Percentiles rank a stretch among this genome's conserved stretches.
phyloP scores from a whole-genome alignment of 2,329 filamentous ascomycete species.

The Cercospora sp. region DNA sequence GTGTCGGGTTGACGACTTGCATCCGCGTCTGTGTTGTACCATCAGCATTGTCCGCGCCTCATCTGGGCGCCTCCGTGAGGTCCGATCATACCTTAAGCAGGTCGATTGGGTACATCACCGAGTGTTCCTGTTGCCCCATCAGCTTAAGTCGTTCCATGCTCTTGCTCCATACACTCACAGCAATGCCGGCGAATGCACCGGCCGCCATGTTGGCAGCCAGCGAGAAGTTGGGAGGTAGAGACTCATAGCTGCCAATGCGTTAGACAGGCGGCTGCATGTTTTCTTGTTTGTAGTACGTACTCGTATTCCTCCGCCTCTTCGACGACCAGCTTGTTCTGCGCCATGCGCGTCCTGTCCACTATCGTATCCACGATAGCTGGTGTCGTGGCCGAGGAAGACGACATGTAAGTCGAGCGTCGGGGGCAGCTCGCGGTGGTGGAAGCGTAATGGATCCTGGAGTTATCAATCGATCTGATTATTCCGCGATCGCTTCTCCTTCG shows the following conservation, averaged over 20 bases:
- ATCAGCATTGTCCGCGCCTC: conserved; percentile 10
- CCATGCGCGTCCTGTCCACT: conserved; percentile 25
- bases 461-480: conserved; percentile 13
- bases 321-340: conserved; percentile 36
- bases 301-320: conserved; percentile 41
- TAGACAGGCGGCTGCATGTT: conserved; percentile 9
- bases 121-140: conserved; percentile 71
- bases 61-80: not conserved
- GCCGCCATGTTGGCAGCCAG: conserved; percentile 92
- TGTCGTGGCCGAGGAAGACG: conserved; percentile 17
- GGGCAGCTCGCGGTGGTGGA: not conserved
- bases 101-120: conserved; percentile 98
- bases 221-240: conserved; percentile 90
- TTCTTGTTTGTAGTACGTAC: conserved; percentile 29
- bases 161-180: conserved; percentile 57
- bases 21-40: conserved; percentile 73
- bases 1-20: conserved; percentile 87
- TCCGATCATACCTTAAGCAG: conserved; percentile 77
- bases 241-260: conserved; percentile 69
- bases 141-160: conserved; percentile 12
- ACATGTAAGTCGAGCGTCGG: conserved; percentile 18
- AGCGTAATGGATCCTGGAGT: conserved; percentile 9
- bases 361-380: conserved; percentile 24
- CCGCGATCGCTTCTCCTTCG: not conserved
- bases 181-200: conserved; percentile 94